phyloP scores from a whole-genome alignment of 106 monocot genomes.

The Dioscorea alata region DNA sequence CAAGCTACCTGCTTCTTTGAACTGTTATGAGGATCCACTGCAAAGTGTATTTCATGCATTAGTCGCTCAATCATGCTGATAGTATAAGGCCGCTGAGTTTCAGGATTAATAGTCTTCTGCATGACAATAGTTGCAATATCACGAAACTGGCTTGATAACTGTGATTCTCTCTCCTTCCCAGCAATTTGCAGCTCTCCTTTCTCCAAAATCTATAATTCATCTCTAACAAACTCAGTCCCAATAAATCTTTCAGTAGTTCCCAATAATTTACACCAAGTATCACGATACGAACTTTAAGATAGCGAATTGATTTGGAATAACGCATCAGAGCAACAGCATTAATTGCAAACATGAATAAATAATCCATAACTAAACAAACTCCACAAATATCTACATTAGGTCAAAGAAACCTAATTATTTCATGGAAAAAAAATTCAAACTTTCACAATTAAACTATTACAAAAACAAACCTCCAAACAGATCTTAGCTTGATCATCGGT shows the following conservation, averaged over 20 bases:
- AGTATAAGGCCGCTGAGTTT: slow-evolving; percentile 89
- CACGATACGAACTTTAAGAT: too few relatives aligned
- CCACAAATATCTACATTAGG: too few relatives aligned
- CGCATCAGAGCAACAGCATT: too few relatives aligned
- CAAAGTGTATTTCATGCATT: slow-evolving; percentile 99
- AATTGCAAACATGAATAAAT: too few relatives aligned
- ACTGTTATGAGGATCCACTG: slow-evolving; percentile 79
- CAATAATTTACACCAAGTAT: too few relatives aligned
- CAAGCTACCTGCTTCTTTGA: slow-evolving; percentile 66
- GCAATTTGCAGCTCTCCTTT: slow-evolving; percentile 96
- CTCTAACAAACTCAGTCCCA: too few relatives aligned
- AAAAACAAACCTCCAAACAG: slow-evolving; percentile 62
- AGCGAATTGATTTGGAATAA: too few relatives aligned
- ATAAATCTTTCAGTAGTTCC: too few relatives aligned
- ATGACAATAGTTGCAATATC: slow-evolving; percentile 97
- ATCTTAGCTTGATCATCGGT: slow-evolving; percentile 75
- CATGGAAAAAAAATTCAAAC: too few relatives aligned
- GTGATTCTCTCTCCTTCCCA: slow-evolving; percentile 92
- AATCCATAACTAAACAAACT: too few relatives aligned
- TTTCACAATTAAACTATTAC: background rate
- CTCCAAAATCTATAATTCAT: slow-evolving; percentile 63
- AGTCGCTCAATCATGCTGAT: slow-evolving; percentile 93
- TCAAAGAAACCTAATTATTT: too few relatives aligned
- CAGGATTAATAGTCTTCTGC: slow-evolving; percentile 93
- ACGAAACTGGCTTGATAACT: slow-evolving; percentile 76